Base-by-base conservation (phyloP, 768 basidiomycete species). In the Suillus discolor region DNA sequence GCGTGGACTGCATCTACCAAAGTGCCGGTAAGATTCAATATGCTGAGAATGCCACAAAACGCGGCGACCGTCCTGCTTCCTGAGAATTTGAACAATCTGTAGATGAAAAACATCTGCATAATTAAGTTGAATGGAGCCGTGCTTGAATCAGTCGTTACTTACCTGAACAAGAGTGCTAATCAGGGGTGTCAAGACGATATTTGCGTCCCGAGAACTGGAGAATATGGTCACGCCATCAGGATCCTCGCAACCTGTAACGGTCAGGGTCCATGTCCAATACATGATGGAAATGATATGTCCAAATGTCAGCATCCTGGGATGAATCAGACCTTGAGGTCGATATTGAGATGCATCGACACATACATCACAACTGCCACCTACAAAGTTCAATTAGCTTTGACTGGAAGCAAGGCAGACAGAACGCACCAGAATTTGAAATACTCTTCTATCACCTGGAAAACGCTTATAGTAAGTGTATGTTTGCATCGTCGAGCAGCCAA, bases 401-500 rank as follows among this genome's bases (percentile, higher is more conserved):
- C 20, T 47, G 12, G 25, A 23, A n/a, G 11, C 25, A 28, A 13
- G 23, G 16, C n/a, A 39, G 11, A 34, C 15, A 63, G 2, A 7
- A 64, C 62, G 39, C 55, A 66, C 65, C 42, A 57, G 20, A 20
- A 39, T 36, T 42, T 51, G 57, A n/a, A 66, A 41, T 38, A 54
- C 25, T 18, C n/a, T 51, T 15, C 36, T 36, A 41, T 65, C 66
- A 16, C 7, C 16, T 59, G 47, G 57, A 42, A 61, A 64, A 5
- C 31, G 57, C 31, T 41, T 60, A 34, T 54, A 66, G 55, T 65
- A 66, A 20, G 47, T 51, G 28, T 59, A 51, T 4, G 63, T 51
- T 63, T 66, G 63, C 36, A 66, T 11, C 13, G 57, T 51, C 28
- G 66, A 55, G 25, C 66, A 66, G 4, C 66, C 66, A n/a, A 66